A percentile compares a stretch with the other conserved stretches of the same genome.
Conservation (phyloP, 148 eudicot species). For the Spergularia bocconei region DNA sequence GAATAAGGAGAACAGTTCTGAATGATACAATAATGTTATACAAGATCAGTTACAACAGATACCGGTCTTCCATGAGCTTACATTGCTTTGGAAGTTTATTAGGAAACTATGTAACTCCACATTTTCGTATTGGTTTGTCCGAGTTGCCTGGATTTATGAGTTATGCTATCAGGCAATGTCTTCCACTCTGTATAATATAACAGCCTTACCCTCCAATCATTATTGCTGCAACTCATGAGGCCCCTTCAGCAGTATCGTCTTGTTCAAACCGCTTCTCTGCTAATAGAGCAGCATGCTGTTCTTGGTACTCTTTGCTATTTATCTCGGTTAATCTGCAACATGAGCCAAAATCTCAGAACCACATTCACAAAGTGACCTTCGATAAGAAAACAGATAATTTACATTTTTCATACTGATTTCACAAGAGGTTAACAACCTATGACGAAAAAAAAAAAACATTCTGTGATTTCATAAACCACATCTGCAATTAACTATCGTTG, state of each 20-base stretch:
- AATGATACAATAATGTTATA: background rate
- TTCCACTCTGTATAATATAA: background rate
- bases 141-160: background rate
- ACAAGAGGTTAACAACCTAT: no score
- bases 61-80: background rate
- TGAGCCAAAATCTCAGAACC: no score
- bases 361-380: no score
- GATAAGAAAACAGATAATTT: no score
- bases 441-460: no score
- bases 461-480: no score
- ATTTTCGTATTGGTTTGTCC: background rate
- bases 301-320: constrained; percentile 86
- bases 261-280: constrained; percentile 31
- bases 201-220: background rate
- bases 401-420: no score
- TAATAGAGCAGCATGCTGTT: constrained; percentile 63
- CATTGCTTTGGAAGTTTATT: background rate
- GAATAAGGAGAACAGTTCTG: background rate
- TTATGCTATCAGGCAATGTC: no score
- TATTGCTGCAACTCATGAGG: background rate
- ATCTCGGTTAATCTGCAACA: constrained; percentile 80
- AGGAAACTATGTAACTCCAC: background rate
- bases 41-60: constrained; percentile 4
- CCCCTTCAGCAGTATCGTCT: constrained; percentile 16
- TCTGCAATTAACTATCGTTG: no score